A percentile compares a stretch with the other conserved stretches of the same genome.
Conservation (phyloP, 225 moss, liverwort and hornwort genomes). For the Pseudoscleropodium purum region DNA sequence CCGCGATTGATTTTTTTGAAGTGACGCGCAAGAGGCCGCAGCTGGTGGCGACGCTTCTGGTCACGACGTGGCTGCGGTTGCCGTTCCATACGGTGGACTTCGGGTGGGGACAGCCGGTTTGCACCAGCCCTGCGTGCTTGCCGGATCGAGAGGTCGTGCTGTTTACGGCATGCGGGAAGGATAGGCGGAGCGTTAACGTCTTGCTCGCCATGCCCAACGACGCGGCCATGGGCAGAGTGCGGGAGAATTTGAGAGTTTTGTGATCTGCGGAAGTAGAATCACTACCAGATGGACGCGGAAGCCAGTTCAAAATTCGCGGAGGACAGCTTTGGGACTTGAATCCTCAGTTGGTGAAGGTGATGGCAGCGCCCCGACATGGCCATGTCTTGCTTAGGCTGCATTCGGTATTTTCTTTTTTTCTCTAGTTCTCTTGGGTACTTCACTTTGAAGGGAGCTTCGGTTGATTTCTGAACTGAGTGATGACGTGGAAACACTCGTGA, state of each 20-base stretch:
- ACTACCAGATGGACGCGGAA: too few species aligned
- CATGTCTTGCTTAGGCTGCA: not conserved
- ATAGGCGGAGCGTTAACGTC: slow-evolving; percentile 46
- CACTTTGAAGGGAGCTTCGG: not conserved
- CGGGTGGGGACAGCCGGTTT: slow-evolving; percentile 69
- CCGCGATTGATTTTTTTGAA: slow-evolving; percentile 66
- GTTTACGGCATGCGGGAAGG: slow-evolving; percentile 49
- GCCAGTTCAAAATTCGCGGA: not conserved
- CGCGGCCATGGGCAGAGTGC: slow-evolving; percentile 36
- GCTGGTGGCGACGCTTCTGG: slow-evolving; percentile 32
- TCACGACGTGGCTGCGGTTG: slow-evolving; percentile 66
- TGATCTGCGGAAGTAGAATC: not conserved
- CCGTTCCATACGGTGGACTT: slow-evolving; percentile 63
- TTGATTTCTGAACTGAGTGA: not conserved
- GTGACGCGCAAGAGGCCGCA: slow-evolving; percentile 50
- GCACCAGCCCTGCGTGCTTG: slow-evolving; percentile 51
- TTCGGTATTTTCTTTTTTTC: not conserved
- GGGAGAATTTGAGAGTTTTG: not conserved
- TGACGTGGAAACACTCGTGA: not conserved
- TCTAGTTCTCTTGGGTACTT: not conserved
- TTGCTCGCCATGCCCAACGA: slow-evolving; percentile 42
- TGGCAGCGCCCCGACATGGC: not conserved
- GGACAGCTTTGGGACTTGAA: not conserved
- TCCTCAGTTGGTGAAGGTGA: not conserved
- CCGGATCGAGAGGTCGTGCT: slow-evolving; percentile 65